Base-by-base conservation (phyloP, 2,329 filamentous ascomycete species). In the Paradendryphiella salina region DNA sequence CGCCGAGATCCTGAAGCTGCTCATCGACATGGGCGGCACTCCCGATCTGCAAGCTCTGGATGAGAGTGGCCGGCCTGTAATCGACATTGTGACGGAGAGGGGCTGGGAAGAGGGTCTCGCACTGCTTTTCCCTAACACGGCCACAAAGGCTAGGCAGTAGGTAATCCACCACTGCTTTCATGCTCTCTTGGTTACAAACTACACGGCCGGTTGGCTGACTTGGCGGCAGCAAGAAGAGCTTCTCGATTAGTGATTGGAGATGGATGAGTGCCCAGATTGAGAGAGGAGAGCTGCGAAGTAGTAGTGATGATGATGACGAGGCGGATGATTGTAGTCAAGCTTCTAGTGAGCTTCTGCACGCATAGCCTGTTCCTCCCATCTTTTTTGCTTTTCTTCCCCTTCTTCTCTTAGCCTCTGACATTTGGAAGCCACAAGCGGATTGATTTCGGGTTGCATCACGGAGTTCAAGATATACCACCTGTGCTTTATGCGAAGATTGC, bases 51-150 rank as follows among this genome's bases (percentile, higher is more conserved):
- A 72, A 40, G 60, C 59, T 18, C 46, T 61, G 6, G 66, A 70
- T 29, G 69, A 72, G 46, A 46, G 46, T 13, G 69, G 69, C 2
- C 59, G 57, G 13, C 57, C 66, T 1, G 67, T 72, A 34, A 56
- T 70, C 20, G 69, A 72, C 28, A 66, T 71, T 17, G 66, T 70
- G n/a, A 65, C 65, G 1, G 67, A 71, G 54, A 52, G 67, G n/a
- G 66, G 67, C 13, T 72, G 69, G 69, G 69, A 72, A 53, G 69
- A 72, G 41, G 69, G 67, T 18, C 57, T 71, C 15, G 60, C 61
- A 40, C 57, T 72, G 28, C 56, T 72, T 38, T 69, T 71, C 49
- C 69, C 69, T 5, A 64, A 63, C 43, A 56, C 58, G 42, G 37
- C 31, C 9, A 36, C 34, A 33, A 56, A 52, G 58, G 50, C 47